phyloP scores from a whole-genome alignment of 768 basidiomycete species.

The Agrocybe chaxingu region DNA sequence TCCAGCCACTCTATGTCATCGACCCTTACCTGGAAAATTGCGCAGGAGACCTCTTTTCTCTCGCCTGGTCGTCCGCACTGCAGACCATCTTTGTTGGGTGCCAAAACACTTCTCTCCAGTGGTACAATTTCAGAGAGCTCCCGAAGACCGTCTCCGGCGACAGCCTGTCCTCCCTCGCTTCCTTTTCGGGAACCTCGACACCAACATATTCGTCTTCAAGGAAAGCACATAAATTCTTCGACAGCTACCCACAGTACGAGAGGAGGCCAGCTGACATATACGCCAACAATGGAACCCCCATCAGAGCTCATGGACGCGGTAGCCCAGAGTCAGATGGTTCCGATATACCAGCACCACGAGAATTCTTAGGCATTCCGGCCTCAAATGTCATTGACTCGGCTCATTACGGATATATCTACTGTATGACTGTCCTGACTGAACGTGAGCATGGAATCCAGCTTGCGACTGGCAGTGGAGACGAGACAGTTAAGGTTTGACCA shows the following conservation, averaged over 20 bases:
- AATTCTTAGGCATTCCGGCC: constrained; percentile 54
- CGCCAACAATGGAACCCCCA: constrained; percentile 50
- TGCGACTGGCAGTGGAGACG: constrained; percentile 88
- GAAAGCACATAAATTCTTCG: constrained; percentile 87
- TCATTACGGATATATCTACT: constrained; percentile 94
- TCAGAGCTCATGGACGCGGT: constrained; percentile 20
- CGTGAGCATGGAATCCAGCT: constrained; percentile 39
- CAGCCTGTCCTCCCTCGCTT: constrained; percentile 13
- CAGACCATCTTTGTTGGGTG: constrained; percentile 84
- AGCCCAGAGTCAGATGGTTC: constrained; percentile 30
- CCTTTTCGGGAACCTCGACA: constrained; percentile 32
- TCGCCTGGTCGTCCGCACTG: constrained; percentile 68
- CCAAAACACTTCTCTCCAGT: constrained; percentile 91
- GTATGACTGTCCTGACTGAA: constrained; percentile 47
- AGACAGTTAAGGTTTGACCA: constrained; percentile 69
- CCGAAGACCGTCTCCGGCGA: constrained; percentile 9
- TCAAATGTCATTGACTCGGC: constrained; percentile 82
- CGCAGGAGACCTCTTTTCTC: constrained; percentile 85
- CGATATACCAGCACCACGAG: constrained; percentile 27
- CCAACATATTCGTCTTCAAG: constrained; percentile 30
- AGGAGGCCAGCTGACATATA: constrained; percentile 65
- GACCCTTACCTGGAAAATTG: constrained; percentile 76
- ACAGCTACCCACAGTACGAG: constrained; percentile 77
- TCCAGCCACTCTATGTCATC: constrained; percentile 68
- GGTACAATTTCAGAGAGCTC: constrained; percentile 58